Conservation (phyloP, 768 basidiomycete genomes). For the Lactarius psammicola region DNA sequence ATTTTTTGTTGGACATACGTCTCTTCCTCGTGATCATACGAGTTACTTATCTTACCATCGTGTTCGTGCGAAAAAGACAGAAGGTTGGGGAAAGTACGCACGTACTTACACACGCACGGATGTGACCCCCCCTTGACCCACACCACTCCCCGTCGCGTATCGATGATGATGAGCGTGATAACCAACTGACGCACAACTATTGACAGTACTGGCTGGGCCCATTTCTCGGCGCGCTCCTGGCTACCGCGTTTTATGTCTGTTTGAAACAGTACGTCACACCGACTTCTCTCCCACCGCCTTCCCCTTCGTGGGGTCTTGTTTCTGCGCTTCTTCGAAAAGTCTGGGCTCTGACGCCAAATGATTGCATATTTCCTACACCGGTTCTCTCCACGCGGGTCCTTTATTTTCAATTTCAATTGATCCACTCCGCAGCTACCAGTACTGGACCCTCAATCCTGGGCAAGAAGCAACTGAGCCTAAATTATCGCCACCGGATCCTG, state of each 20-base stretch:
- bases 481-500: constrained; percentile 44
- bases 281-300: not conserved
- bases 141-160: constrained; percentile 10
- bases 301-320: not conserved
- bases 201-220: constrained; percentile 70
- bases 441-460: constrained; percentile 53
- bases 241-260: constrained; percentile 51
- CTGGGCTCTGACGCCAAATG: constrained; percentile 14
- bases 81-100: not conserved
- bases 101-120: not conserved
- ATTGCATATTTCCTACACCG: not conserved
- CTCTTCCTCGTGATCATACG: not conserved
- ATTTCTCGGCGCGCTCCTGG: constrained; percentile 61
- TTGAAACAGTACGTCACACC: constrained; percentile 48
- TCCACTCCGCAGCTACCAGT: constrained; percentile 40
- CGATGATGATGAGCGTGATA: constrained; percentile 17
- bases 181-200: not conserved
- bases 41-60: not conserved
- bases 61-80: not conserved
- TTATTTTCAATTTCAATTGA: not conserved
- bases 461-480: constrained; percentile 44
- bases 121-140: constrained; percentile 6
- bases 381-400: not conserved
- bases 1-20: not conserved
- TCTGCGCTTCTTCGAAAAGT: not conserved